Evolutionary conservation across 2,329 filamentous ascomycete species (phyloP), one percentile per base, ranked within the genome.

Genomic region (Penicillium sp.): DNA sequence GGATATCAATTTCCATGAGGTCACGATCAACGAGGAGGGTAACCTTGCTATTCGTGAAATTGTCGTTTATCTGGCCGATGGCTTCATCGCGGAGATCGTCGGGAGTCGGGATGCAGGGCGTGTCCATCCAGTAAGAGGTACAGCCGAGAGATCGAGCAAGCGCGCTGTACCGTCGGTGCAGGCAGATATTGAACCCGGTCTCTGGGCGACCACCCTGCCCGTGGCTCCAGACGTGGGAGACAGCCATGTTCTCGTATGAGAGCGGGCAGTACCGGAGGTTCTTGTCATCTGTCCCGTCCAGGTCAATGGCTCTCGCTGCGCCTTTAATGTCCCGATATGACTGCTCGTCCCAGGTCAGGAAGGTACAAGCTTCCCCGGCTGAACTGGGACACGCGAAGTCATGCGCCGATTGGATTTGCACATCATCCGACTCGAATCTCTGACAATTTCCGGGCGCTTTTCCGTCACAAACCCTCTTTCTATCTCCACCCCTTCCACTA

Each of bases 51-150:
- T 50, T 52, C 3, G 51, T 15, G 52, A 74, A 74, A 21, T 70
- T 66, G 3, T 35, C 13, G 44, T 69, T 73, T 35, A 73, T 72
- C 17, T 68, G 65, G 7, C 21, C 60, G 7, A 74, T 70, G 4
- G 66, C 66, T 51, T 74, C 71, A 46, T 45, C 19, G 17, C 71
- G 63, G 2, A 71, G 67, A 2, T 59, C 35, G 13, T 66, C 19
- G 21, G 70, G 66, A 1, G 60, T 61, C 2, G 72, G 71, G n/a
- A 74, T 71, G 53, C 71, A 73, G 31, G 69, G 53, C 1, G 69
- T 66, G 58, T 74, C 72, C 59, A 73, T 73, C 72, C 72, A 74
- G 47, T 74, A 74, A 0, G 72, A 73, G 4, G 66, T 59, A 47
- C 71, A 73, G 29, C 65, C 66, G 0, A 69, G 19, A 5, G 44